A percentile compares a stretch with the other conserved stretches of the same genome.
These are phyloP conservation scores for Mycena crocata DNA, from an alignment of 768 basidiomycete genomes.

Conservation along the genomic window DNA sequence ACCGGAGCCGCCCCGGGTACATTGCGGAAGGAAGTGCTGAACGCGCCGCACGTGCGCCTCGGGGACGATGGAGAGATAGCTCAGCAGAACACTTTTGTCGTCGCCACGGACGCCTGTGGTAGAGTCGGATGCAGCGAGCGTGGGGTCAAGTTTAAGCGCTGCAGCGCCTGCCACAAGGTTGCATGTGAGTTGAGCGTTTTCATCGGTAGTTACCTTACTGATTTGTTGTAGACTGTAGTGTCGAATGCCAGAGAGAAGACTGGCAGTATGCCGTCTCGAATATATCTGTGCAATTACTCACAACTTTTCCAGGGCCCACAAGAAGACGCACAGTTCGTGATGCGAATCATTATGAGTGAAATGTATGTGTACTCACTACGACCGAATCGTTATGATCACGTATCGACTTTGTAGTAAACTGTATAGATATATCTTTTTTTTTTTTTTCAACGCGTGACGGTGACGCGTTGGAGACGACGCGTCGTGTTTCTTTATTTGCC, in stretches of 20 bases:
- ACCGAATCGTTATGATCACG: no score
- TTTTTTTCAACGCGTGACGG: neutral
- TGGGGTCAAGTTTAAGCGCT: slow-evolving; percentile 41
- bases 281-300: slow-evolving; percentile 38
- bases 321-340: slow-evolving; percentile 41
- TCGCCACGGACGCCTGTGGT: slow-evolving; percentile 46
- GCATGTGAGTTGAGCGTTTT: slow-evolving; percentile 40
- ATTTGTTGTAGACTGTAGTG: slow-evolving; percentile 37
- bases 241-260: slow-evolving; percentile 41
- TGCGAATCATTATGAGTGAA: neutral
- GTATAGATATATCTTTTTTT: no score
- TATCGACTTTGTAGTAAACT: neutral
- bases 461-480: neutral
- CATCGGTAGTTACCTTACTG: neutral
- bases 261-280: slow-evolving; percentile 38
- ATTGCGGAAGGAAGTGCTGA: slow-evolving; percentile 39
- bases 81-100: slow-evolving; percentile 30
- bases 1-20: slow-evolving; percentile 18
- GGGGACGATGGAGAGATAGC: slow-evolving; percentile 34
- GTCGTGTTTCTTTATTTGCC: neutral
- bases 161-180: slow-evolving; percentile 40
- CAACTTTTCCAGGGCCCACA: slow-evolving; percentile 17
- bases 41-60: slow-evolving; percentile 33
- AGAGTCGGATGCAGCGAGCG: slow-evolving; percentile 39
- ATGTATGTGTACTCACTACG: no score